Evolutionary conservation across 148 eudicot species (phyloP).

Genomic region (Heliosperma pusillum): DNA sequence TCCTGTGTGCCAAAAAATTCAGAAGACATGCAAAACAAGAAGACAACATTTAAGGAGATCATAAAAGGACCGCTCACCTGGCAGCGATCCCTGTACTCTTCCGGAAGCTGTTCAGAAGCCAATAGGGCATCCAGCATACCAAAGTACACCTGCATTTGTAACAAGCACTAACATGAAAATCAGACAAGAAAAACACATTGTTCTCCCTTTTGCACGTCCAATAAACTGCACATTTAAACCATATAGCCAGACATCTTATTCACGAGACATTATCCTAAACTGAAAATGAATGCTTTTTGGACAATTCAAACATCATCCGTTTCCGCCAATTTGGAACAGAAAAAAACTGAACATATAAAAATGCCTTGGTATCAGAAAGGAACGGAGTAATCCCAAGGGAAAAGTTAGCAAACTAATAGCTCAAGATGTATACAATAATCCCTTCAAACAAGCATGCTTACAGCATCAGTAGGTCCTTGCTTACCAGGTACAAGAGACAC

Average conservation of each 20-base stretch:
- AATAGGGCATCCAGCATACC: conserved; percentile 95
- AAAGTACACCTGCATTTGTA: conserved; percentile 69
- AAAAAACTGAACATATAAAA: background rate
- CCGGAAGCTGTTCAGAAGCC: conserved; percentile 90
- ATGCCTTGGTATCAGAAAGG: background rate
- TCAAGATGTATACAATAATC: background rate
- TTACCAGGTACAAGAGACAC: background rate
- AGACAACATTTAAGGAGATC: background rate
- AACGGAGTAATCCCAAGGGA: background rate
- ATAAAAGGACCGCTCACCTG: conserved; percentile 46
- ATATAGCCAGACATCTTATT: background rate
- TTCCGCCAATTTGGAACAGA: background rate
- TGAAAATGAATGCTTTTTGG: background rate
- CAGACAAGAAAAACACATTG: background rate
- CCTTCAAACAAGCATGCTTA: background rate
- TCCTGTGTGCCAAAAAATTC: conserved; percentile 45
- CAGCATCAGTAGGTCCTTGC: background rate
- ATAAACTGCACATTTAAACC: background rate
- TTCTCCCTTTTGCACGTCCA: background rate
- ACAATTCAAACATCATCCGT: background rate
- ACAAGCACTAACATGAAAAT: background rate
- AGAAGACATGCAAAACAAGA: conserved; percentile 4
- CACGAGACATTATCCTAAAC: background rate
- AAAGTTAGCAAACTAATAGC: background rate
- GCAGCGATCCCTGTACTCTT: conserved; percentile 74